Evolutionary conservation across 371 early-diverging fungal genomes (phyloP), one percentile per base, ranked within the genome.

Genomic region (Parasitella parasitica): DNA sequence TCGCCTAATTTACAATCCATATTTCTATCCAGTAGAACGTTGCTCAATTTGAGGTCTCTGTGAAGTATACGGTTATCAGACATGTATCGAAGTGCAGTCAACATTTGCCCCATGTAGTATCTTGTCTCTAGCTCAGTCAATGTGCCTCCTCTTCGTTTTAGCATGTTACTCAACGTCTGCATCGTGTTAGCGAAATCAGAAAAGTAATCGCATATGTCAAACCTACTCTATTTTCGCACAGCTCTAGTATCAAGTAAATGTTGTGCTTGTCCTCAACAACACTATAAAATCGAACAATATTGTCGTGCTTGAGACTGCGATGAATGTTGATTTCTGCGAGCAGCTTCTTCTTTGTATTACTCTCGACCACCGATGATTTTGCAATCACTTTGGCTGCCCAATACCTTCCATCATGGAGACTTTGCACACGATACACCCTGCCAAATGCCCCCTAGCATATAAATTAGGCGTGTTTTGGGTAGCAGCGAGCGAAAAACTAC

Each of bases 1-100:
- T 99, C 99, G 0, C 97, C 98, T 34, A 99, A 84, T 73, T 97
- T 97, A 57, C 97, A 81, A 57, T 92, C 83, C 86, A 94, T 87
- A 59, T 92, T 83, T 18, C 81, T 68, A 56, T 92, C 89, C 37
- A 99, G 66, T 65, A 99, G 92, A 43, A 99, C 69, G 71, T 99
- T 99, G 55, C 96, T 95, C 22, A 99, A 88, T 78, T 99, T 99
- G 62, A 99, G 81, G 76, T 99, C 99, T 35, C 99, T 83, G 69
- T 99, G 99, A 12, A 99, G 94, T 16, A 97, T 85, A 22, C 84
- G 78, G 5, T 89, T 77, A 0, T 86, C 70, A 64, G 99, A 98
- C 84, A 99, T 82, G 64, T 96, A 97, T 7, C 84, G 73, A 4
- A 97, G 86, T 11, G 93, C 97, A 27, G 84, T 83, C 4, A 97